These are phyloP conservation scores for Fusarium oxysporum DNA, from an alignment of 2,329 filamentous ascomycete genomes.

Conservation along the genomic window DNA sequence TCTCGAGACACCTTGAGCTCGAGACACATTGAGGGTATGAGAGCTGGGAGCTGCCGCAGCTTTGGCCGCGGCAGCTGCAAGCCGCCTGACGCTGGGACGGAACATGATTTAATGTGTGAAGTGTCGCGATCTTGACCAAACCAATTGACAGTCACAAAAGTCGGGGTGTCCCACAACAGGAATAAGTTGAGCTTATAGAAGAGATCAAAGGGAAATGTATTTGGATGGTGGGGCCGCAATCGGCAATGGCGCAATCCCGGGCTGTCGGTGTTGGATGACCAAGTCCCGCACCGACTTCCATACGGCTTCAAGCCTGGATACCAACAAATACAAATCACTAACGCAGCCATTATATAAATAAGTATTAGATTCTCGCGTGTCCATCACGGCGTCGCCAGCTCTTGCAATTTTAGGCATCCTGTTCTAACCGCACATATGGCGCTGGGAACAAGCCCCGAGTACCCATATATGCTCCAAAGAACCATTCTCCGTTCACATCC, in stretches of 20 bases:
- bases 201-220: slow-evolving; percentile 28
- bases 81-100: slow-evolving; percentile 73
- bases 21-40: slow-evolving; percentile 78
- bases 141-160: slow-evolving; percentile 29
- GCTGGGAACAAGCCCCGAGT: slow-evolving; percentile 83
- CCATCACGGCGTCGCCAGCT: not conserved
- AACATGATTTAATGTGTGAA: slow-evolving; percentile 65
- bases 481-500: slow-evolving; percentile 93
- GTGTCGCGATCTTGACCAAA: slow-evolving; percentile 6
- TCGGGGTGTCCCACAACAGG: slow-evolving; percentile 6
- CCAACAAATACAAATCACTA: not conserved
- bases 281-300: slow-evolving; percentile 44
- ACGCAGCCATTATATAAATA: not conserved
- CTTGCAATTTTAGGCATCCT: slow-evolving; percentile 42
- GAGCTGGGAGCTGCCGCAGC: slow-evolving; percentile 59
- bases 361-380: slow-evolving; percentile 1
- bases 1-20: slow-evolving; percentile 81
- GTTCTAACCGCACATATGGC: slow-evolving; percentile 71
- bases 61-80: slow-evolving; percentile 67
- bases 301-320: not conserved
- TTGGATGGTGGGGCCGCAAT: slow-evolving; percentile 45
- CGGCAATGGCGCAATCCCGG: slow-evolving; percentile 48
- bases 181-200: slow-evolving; percentile 14
- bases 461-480: slow-evolving; percentile 86
- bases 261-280: slow-evolving; percentile 34